Percentiles rank a stretch among this genome's conserved stretches.
Conservation (phyloP, 306 rosid genomes). For the Geum urbanum region DNA sequence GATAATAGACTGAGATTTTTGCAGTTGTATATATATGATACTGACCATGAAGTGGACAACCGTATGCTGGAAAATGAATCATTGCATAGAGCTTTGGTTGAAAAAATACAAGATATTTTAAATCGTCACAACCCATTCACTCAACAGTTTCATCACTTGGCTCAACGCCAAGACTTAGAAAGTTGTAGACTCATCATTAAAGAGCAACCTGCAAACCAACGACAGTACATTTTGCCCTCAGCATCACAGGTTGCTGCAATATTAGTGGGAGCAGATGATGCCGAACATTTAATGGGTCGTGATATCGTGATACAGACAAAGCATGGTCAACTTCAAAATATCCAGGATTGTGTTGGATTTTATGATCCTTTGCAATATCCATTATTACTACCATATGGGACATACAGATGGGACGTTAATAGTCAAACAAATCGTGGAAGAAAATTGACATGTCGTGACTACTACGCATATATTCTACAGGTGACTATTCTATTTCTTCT, state of each 20-base stretch:
- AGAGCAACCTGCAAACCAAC: background rate
- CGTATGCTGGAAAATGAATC: background rate
- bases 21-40: background rate
- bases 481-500: background rate
- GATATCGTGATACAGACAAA: background rate
- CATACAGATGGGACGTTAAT: constrained; percentile 2
- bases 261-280: background rate
- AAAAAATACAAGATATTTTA: background rate
- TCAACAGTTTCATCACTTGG: background rate
- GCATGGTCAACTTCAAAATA: background rate
- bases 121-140: background rate
- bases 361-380: background rate
- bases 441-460: background rate
- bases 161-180: background rate
- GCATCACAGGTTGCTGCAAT: background rate
- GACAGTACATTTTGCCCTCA: background rate
- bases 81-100: background rate
- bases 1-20: background rate
- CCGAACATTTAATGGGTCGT: background rate
- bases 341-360: background rate
- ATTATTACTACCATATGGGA: background rate
- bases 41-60: background rate
- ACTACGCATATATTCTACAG: background rate
- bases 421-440: background rate
- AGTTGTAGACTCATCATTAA: background rate